Evolutionary conservation across 2,329 filamentous ascomycete species (phyloP), one percentile per base, ranked within the genome.

Genomic region (Colletotrichum falcatum): DNA sequence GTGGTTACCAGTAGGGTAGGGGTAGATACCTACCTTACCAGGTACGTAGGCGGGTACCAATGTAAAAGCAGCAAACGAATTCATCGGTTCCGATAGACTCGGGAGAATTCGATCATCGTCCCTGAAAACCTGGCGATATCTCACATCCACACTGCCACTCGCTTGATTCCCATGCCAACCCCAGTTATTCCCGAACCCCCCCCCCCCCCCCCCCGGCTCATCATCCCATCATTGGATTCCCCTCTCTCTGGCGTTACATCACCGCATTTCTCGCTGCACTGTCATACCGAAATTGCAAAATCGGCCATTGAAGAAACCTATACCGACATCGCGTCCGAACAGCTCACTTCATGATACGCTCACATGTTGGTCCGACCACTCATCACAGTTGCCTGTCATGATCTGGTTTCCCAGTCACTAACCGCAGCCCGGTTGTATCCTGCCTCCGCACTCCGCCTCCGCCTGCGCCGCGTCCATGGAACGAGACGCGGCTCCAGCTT

Each of bases 341-440:
- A 72, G 66, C 65, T 65, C 66, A 70, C 60, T 65, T 65, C 61
- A 71, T 60, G 70, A 71, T 61, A 66, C 71, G 55, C 68, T 61
- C 64, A 58, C 68, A 71, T 71, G 71, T 72, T 72, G 62, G 53
- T 62, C 56, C 70, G 70, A 44, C 42, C 68, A 48, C 64, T 71
- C 60, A 68, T 64, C 62, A 65, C 68, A 49, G 30, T 68, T 64
- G 64, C 64, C 68, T 54, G 44, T 53, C 68, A 67, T 68, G 64
- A 72, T 53, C 53, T 67, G 68, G 63, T 54, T 23, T 37, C 51
- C 44, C 55, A 63, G 4, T 53, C 61, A 26, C 30, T 68, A 28
- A 49, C 37, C 46, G 42, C 53, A 33, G 51, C 60, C 35, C 68
- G 68, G 55, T 55, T 16, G 18, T 39, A 26, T 28, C 9, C 64